Base-by-base conservation (phyloP, 2,329 filamentous ascomycete genomes). In the Trichoderma endophyticum region DNA sequence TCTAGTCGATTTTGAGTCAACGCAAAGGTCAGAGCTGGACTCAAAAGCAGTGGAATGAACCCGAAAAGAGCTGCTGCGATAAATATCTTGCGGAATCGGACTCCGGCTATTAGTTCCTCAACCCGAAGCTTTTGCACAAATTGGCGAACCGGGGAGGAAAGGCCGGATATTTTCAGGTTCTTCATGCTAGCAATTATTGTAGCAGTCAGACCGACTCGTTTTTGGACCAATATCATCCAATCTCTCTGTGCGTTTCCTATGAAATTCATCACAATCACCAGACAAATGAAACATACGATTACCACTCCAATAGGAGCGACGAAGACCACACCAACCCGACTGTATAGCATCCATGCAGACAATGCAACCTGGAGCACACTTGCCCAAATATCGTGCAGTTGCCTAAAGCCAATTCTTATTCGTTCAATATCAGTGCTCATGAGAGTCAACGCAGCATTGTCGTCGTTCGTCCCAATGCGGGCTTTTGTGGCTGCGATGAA, bases 391-490 rank as follows among this genome's bases (percentile, higher is more conserved):
- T 84, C 81, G 60, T 86, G 85, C 48, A 84, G 69, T 1, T 71
- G 75, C 5, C 75, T 70, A 4, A 81, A 77, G 0, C 82, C 84
- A 0, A 75, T 61, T 2, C 79, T 75, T 4, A 86, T 81, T 6
- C 81, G 79, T 71, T 86, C 84, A 12, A 86, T 78, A 61, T 87
- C 85, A 5, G 83, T 81, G 71, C 80, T 84, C 84, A 86, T 86
- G 4, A 86, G 78, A 0, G 85, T 86, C 61, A 86, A 73, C 0
- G 83, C 80, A 0, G 83, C 81, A 4, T 81, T 78, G 14, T 84
- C 80, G 51, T 83, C 81, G 6, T 18, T 43, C 8, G 39, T 43
- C 39, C 39, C 39, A 43, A 43, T 43, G 18, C 15, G 39, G 18
- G 39, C 15, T 43, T n/a, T 43, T 43, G 18, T n/a, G 18, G 39